Percentiles rank a stretch among this genome's conserved stretches.
phyloP scores from a whole-genome alignment of 257 asterid genomes.

The Solanum commersonii region DNA sequence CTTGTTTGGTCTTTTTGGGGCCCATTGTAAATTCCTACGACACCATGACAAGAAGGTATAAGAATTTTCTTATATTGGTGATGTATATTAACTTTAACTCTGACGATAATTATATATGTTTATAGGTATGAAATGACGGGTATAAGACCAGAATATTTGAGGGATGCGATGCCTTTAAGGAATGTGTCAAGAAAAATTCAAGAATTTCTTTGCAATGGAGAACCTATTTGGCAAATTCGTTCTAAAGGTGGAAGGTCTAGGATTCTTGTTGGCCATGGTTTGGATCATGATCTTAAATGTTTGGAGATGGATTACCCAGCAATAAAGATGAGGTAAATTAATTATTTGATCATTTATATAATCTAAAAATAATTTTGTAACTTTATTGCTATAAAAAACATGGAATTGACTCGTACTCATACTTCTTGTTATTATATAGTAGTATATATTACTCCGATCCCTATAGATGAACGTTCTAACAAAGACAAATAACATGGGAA shows the following conservation, averaged over 20 bases:
- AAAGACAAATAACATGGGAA: neutral
- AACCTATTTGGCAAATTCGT: conserved; percentile 81
- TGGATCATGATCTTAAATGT: conserved; percentile 80
- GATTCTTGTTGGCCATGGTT: conserved; percentile 77
- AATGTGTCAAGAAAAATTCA: conserved; percentile 73
- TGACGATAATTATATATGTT: neutral
- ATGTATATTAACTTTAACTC: neutral
- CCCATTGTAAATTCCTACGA: neutral
- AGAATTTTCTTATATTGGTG: neutral
- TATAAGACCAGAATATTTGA: conserved; percentile 54
- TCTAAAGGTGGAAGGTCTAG: conserved; percentile 70
- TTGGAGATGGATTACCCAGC: conserved; percentile 70
- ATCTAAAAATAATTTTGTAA: neutral
- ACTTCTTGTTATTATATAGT: neutral
- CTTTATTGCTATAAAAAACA: neutral
- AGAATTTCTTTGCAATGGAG: conserved; percentile 83
- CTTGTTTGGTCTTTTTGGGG: neutral
- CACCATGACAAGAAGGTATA: neutral
- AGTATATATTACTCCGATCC: neutral
- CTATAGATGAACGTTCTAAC: neutral
- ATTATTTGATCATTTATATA: neutral
- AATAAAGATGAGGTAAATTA: conserved; percentile 51
- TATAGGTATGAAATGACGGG: conserved; percentile 80
- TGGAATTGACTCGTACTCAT: neutral
- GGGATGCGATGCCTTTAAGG: conserved; percentile 68